phyloP scores from a whole-genome alignment of 208 protist species.

The Acanthamoeba culbertsoni region DNA sequence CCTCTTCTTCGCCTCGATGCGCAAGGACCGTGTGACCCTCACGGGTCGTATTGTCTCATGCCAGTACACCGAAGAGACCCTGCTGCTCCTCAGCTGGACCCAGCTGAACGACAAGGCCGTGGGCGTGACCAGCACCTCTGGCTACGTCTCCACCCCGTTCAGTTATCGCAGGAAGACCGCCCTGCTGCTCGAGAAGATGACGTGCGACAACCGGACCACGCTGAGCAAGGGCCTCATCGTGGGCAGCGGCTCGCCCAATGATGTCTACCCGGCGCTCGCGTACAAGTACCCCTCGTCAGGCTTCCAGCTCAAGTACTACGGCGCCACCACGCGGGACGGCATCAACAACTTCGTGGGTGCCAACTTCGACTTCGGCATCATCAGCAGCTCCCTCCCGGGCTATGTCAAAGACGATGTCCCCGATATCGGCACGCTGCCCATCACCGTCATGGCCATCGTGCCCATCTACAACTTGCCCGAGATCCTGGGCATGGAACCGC shows the following conservation, averaged over 20 bases:
- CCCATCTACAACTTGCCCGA: conserved; percentile 43
- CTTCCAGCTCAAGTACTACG: conserved; percentile 34
- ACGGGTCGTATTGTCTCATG: neutral
- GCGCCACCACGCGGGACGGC: neutral
- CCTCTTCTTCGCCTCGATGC: neutral
- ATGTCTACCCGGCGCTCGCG: neutral
- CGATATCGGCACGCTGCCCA: conserved; percentile 12
- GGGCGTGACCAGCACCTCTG: neutral
- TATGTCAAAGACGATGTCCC: neutral
- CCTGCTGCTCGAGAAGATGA: neutral
- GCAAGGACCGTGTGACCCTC: neutral
- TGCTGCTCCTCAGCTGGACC: conserved; percentile 39
- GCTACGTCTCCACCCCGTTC: neutral
- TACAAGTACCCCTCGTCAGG: neutral
- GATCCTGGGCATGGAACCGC: neutral
- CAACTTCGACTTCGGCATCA: conserved; percentile 30
- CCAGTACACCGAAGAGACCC: conserved; percentile 32
- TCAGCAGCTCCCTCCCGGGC: neutral
- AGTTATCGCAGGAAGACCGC: neutral
- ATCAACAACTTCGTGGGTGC: neutral
- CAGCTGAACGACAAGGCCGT: conserved; percentile 47
- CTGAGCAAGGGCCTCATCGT: conserved; percentile 11
- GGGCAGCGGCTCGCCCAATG: neutral
- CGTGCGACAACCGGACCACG: neutral
- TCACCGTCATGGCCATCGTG: conserved; percentile 22